Percentiles rank a stretch among this genome's conserved stretches.
Conservation (phyloP, 2,329 filamentous ascomycete genomes). For the Colletotrichum scovillei region DNA sequence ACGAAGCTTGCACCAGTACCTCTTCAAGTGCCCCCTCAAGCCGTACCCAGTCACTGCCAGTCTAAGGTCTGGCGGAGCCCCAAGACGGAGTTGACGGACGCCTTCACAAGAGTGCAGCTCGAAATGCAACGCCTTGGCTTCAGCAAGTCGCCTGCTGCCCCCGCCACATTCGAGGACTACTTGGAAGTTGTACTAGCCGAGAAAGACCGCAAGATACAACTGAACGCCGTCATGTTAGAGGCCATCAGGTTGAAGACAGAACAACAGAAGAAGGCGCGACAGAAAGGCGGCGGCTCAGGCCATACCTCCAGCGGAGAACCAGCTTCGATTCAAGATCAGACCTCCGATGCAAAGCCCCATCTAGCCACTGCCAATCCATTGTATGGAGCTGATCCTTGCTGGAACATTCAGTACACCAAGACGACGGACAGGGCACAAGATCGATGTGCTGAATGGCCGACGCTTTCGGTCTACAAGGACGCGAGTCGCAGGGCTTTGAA, state of each 20-base stretch:
- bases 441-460: slow-evolving; percentile 46
- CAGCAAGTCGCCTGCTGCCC: slow-evolving; percentile 50
- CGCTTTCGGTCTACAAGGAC: slow-evolving; percentile 49
- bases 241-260: not conserved
- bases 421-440: slow-evolving; percentile 18
- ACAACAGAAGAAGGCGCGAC: slow-evolving; percentile 37
- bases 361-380: slow-evolving; percentile 46
- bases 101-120: slow-evolving; percentile 49
- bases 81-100: slow-evolving; percentile 45
- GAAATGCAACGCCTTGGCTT: slow-evolving; percentile 50
- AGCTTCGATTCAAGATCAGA: slow-evolving; percentile 1
- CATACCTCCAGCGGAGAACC: not conserved
- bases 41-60: slow-evolving; percentile 34
- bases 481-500: slow-evolving; percentile 44
- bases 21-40: not conserved
- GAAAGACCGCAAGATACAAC: slow-evolving; percentile 17
- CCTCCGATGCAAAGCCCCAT: not conserved
- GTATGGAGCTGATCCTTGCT: slow-evolving; percentile 47
- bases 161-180: slow-evolving; percentile 46
- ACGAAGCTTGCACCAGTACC: not conserved
- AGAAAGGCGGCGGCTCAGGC: slow-evolving; percentile 1
- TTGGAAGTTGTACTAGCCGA: slow-evolving; percentile 31
- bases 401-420: slow-evolving; percentile 41
- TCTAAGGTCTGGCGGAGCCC: slow-evolving; percentile 53
- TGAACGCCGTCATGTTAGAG: not conserved